phyloP scores from a whole-genome alignment of 1,284 basidiomycete species.

The Blastosporella zonata region DNA sequence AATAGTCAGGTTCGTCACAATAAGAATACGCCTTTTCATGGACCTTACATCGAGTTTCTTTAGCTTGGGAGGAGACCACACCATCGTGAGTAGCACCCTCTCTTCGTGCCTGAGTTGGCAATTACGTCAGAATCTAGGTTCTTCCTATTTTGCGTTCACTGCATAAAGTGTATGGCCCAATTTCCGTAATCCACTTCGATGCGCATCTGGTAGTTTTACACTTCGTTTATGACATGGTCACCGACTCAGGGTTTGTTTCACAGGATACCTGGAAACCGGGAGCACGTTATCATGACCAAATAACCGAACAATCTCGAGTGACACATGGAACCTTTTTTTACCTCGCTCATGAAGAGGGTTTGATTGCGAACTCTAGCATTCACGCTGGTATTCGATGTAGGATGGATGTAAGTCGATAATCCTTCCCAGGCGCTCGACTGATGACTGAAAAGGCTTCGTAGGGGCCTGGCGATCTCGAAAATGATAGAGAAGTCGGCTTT shows the following conservation, averaged over 20 bases:
- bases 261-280: constrained; percentile 48
- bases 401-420: constrained; percentile 43
- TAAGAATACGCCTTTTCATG: background rate
- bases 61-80: constrained; percentile 78
- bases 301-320: constrained; percentile 58
- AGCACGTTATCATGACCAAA: constrained; percentile 44
- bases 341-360: constrained; percentile 67
- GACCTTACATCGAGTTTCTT: background rate
- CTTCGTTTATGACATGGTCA: background rate
- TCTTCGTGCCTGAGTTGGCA: background rate
- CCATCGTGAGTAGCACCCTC: constrained; percentile 58
- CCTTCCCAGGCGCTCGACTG: background rate
- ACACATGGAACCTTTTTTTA: constrained; percentile 81
- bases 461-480: constrained; percentile 58
- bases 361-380: constrained; percentile 69
- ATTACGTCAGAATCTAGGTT: constrained; percentile 28
- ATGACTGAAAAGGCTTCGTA: constrained; percentile 25
- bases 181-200: constrained; percentile 81
- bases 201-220: constrained; percentile 56
- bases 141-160: constrained; percentile 73
- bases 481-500: constrained; percentile 67
- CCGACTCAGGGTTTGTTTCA: background rate
- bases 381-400: constrained; percentile 80
- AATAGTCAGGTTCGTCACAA: constrained; percentile 52
- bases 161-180: constrained; percentile 69